Conservation (phyloP, 768 basidiomycete genomes). For the Pisolithus marmoratus region DNA sequence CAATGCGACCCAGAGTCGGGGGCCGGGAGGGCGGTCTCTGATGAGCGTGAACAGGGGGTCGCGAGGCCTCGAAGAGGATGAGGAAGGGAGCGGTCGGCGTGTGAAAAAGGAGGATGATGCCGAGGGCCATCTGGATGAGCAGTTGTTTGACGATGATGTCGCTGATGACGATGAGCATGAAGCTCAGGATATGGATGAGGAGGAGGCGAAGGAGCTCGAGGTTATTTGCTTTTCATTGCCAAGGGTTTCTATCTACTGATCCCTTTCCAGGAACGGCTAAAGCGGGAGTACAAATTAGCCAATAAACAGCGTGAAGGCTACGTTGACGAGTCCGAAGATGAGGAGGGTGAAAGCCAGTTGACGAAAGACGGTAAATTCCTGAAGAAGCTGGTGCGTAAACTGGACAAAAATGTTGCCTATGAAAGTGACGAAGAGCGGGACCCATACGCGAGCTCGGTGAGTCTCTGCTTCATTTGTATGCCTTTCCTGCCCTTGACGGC, state of each 20-base stretch:
- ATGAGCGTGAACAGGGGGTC: slow-evolving; percentile 65
- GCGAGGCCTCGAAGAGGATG: slow-evolving; percentile 59
- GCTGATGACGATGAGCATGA: slow-evolving; percentile 85
- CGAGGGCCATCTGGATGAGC: slow-evolving; percentile 80
- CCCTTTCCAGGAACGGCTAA: slow-evolving; percentile 63
- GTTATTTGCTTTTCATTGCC: slow-evolving; percentile 32
- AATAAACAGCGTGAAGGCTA: slow-evolving; percentile 68
- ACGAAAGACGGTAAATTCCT: slow-evolving; percentile 73
- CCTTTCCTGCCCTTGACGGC: background rate
- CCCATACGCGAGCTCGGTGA: slow-evolving; percentile 74
- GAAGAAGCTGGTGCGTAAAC: slow-evolving; percentile 79
- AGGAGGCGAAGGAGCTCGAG: slow-evolving; percentile 80
- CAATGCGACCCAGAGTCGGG: slow-evolving; percentile 50
- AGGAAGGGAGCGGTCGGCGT: slow-evolving; percentile 49
- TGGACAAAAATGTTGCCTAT: slow-evolving; percentile 78
- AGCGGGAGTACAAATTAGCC: slow-evolving; percentile 73
- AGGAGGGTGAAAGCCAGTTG: slow-evolving; percentile 52
- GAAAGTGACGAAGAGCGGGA: slow-evolving; percentile 78
- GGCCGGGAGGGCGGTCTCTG: slow-evolving; percentile 61
- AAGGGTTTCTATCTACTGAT: background rate
- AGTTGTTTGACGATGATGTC: slow-evolving; percentile 77
- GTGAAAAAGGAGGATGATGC: slow-evolving; percentile 59
- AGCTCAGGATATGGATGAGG: slow-evolving; percentile 69
- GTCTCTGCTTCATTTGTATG: slow-evolving; percentile 18
- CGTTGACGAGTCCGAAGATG: slow-evolving; percentile 72